Evolutionary conservation across 1,139 yeast species (phyloP).

Genomic region (Candida labiduridarum): DNA sequence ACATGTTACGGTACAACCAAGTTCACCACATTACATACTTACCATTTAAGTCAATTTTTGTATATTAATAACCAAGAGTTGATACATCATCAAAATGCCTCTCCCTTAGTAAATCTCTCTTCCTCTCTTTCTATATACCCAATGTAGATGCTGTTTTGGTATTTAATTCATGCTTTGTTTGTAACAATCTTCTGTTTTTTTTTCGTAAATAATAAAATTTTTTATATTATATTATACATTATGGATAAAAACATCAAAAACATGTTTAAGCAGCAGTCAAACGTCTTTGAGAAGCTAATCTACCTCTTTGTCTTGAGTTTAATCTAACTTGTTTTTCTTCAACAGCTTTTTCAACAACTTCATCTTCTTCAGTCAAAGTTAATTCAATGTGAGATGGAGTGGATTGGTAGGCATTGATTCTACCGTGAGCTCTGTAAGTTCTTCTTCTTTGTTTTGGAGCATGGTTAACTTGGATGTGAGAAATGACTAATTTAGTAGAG

Average conservation of each 20-base stretch:
- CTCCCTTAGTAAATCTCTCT: background rate
- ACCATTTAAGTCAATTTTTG: background rate
- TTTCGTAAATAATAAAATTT: constrained; percentile 1
- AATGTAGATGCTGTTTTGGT: background rate
- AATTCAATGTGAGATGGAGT: constrained; percentile 99
- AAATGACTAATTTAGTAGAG: constrained; percentile 86
- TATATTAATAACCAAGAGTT: background rate
- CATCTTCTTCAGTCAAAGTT: constrained; percentile 93
- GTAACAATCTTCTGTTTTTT: background rate
- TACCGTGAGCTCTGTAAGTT: constrained; percentile 99
- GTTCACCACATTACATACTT: too few species aligned
- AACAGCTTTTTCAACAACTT: constrained; percentile 89
- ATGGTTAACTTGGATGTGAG: constrained; percentile 99
- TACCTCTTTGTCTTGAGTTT: constrained; percentile 91
- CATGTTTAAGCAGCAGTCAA: constrained; percentile 19
- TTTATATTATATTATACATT: constrained; percentile 5
- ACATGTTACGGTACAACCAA: too few species aligned
- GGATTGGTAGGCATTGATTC: constrained; percentile 98
- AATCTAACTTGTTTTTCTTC: constrained; percentile 82
- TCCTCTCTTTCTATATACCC: background rate
- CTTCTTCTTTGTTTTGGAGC: constrained; percentile 99
- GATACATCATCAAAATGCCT: background rate
- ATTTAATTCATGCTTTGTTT: background rate
- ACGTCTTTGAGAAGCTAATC: constrained; percentile 80
- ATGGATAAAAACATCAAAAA: background rate